Evolutionary conservation across 2,329 filamentous ascomycete species (phyloP).

Genomic region (Chaetomium strumarium): DNA sequence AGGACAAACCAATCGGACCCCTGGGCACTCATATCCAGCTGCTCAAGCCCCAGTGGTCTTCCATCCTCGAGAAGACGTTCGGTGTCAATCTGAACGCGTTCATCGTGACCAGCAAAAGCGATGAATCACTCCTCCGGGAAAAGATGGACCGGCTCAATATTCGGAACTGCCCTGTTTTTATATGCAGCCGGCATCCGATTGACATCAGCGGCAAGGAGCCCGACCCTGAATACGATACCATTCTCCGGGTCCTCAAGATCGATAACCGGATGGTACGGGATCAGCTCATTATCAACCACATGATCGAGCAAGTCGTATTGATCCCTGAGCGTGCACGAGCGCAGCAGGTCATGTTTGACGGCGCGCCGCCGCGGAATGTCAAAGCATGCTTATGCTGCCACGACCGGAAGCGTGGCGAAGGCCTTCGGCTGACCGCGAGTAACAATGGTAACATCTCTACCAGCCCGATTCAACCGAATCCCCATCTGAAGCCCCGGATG

Average conservation of each 20-base stretch:
- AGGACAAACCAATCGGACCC: conserved; percentile 71
- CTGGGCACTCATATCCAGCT: conserved; percentile 74
- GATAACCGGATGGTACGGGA: conserved; percentile 73
- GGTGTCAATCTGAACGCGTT: conserved; percentile 69
- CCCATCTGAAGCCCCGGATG: conserved; percentile 60
- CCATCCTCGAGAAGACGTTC: conserved; percentile 71
- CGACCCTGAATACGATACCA: conserved; percentile 64
- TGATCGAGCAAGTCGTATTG: conserved; percentile 79
- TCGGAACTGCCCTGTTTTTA: conserved; percentile 53
- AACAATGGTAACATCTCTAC: conserved; percentile 34
- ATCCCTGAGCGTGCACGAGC: conserved; percentile 64
- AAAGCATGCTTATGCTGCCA: conserved; percentile 64
- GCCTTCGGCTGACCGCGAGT: conserved; percentile 49
- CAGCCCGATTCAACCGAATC: conserved; percentile 39
- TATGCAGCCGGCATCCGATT: conserved; percentile 51
- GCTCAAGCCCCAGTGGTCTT: conserved; percentile 73
- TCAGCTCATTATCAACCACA: conserved; percentile 74
- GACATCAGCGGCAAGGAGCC: conserved; percentile 68
- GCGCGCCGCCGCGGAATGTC: conserved; percentile 61
- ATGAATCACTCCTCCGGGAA: conserved; percentile 61
- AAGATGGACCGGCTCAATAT: conserved; percentile 56
- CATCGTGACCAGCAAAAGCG: conserved; percentile 69
- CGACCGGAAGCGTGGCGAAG: conserved; percentile 54
- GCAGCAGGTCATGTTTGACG: conserved; percentile 60
- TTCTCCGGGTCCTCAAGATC: conserved; percentile 74